Evolutionary conservation across 805 yeast genomes (phyloP).

Genomic region (Candida tibetensis): DNA sequence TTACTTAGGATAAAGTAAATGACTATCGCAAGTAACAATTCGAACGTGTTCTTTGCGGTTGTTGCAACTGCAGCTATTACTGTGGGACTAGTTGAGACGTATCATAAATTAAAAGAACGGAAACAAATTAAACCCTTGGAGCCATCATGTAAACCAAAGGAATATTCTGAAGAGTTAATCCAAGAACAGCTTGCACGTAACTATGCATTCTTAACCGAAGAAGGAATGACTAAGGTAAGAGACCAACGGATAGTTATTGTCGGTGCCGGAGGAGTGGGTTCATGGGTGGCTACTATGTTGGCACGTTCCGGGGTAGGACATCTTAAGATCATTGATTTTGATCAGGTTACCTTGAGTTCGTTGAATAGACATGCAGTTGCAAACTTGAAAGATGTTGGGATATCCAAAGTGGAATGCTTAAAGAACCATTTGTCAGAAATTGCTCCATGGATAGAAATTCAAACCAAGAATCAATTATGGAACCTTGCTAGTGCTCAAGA

Average conservation of each 20-base stretch:
- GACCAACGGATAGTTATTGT: constrained; percentile 69
- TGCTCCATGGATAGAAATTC: constrained; percentile 93
- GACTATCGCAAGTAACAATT: not conserved
- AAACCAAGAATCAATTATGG: constrained; percentile 77
- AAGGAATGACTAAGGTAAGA: constrained; percentile 74
- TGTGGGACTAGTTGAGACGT: constrained; percentile 33
- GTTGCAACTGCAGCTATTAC: constrained; percentile 32
- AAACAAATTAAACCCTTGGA: not conserved
- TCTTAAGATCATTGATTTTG: constrained; percentile 85
- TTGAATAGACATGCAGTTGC: constrained; percentile 95
- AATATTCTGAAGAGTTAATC: constrained; percentile 62
- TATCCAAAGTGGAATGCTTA: constrained; percentile 80
- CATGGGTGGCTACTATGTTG: constrained; percentile 90
- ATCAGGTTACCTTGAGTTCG: constrained; percentile 90
- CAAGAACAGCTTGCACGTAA: constrained; percentile 92
- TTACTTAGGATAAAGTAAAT: not conserved
- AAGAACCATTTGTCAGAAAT: constrained; percentile 62
- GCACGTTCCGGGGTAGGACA: constrained; percentile 86
- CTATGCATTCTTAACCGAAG: constrained; percentile 85
- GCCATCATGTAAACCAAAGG: constrained; percentile 6
- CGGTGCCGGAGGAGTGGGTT: constrained; percentile 99
- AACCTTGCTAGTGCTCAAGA: constrained; percentile 60
- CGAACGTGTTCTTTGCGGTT: constrained; percentile 12
- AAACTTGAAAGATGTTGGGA: constrained; percentile 86
- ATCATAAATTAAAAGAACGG: constrained; percentile 22